Evolutionary conservation across 805 yeast genomes (phyloP).

Genomic region (Naumovozyma castellii): DNA sequence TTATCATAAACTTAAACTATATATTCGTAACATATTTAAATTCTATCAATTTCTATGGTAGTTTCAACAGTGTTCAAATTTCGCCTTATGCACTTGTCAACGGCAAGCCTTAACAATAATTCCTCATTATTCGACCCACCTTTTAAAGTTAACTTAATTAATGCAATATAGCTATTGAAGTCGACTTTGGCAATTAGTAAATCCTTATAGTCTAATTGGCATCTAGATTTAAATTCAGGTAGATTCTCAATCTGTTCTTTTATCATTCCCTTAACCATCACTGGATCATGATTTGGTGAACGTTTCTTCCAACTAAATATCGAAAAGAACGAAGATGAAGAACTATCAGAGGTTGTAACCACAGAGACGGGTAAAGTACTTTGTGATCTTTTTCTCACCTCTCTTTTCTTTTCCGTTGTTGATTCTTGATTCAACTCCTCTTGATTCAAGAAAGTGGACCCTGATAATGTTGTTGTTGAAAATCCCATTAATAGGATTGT

Average conservation of each 20-base stretch:
- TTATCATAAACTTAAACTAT: background rate
- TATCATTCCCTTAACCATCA: conserved; percentile 31
- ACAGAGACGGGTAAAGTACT: conserved; percentile 14
- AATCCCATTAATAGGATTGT: conserved; percentile 29
- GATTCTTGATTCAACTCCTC: conserved; percentile 1
- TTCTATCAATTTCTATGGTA: conserved; percentile 26
- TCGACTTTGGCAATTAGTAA: conserved; percentile 54
- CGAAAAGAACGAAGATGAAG: background rate
- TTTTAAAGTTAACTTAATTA: conserved; percentile 45
- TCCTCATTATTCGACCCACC: conserved; percentile 74
- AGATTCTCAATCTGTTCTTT: conserved; percentile 37
- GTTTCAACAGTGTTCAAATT: conserved; percentile 21
- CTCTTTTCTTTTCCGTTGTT: background rate
- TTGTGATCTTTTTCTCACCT: conserved; percentile 7
- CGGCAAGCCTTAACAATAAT: conserved; percentile 35
- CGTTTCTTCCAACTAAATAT: background rate
- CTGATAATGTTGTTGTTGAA: conserved; percentile 23
- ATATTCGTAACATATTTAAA: too few relatives aligned
- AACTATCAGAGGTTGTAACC: background rate
- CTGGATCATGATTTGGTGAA: conserved; percentile 8
- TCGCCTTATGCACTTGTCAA: conserved; percentile 22
- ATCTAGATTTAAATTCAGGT: conserved; percentile 44
- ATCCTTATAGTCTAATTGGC: conserved; percentile 34
- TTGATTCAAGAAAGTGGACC: conserved; percentile 13
- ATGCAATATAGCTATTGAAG: conserved; percentile 48